phyloP scores from a whole-genome alignment of 2,329 filamentous ascomycete genomes.

The Diaporthe aspalathi region DNA sequence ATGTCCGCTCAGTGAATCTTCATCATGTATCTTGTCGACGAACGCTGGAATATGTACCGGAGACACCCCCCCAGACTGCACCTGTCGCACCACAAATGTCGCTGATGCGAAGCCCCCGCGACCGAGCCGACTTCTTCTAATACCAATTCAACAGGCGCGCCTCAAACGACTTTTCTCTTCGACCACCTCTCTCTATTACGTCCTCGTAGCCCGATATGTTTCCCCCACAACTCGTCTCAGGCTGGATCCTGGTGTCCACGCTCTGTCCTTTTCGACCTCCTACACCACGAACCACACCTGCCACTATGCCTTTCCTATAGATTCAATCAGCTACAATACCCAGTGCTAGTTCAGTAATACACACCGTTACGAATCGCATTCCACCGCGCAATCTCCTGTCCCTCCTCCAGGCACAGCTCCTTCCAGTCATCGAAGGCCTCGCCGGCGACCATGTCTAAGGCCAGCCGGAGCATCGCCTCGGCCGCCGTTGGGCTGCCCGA shows the following conservation, averaged over 20 bases:
- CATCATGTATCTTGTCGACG: no score
- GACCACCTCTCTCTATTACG: not conserved
- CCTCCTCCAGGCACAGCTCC: constrained; percentile 22
- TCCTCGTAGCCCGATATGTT: not conserved
- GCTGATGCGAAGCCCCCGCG: no score
- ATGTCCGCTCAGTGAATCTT: no score
- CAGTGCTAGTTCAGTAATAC: accelerated
- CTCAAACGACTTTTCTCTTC: not conserved
- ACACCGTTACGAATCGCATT: not conserved
- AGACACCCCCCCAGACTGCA: no score
- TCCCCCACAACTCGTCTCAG: no score
- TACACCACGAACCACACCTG: not conserved
- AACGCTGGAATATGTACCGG: no score
- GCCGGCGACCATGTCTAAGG: constrained; percentile 1
- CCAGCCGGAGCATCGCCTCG: not conserved
- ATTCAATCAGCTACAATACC: not conserved
- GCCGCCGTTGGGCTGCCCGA: not conserved
- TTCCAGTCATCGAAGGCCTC: not conserved
- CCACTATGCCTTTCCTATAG: not conserved
- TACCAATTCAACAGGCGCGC: not conserved
- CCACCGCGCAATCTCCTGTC: constrained; percentile 4
- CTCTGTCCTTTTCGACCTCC: not conserved
- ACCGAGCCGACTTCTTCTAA: not conserved
- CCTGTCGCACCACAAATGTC: no score
- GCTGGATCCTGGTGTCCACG: not conserved